Evolutionary conservation across 148 eudicot genomes (phyloP).

Genomic region (Chenopodium album): DNA sequence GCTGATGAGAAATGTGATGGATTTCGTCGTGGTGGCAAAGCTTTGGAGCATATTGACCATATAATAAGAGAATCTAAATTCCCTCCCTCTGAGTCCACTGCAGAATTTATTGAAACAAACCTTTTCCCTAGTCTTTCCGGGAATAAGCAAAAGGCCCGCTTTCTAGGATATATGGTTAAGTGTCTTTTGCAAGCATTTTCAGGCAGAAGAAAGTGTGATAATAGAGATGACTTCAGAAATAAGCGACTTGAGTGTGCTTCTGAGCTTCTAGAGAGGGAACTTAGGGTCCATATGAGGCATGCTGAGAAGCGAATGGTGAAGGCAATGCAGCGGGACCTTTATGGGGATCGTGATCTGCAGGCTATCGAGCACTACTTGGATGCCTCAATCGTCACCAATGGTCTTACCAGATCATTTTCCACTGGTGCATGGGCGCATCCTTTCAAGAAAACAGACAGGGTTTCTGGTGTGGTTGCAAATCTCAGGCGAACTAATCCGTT

Average conservation of each 20-base stretch:
- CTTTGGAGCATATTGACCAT: constrained; percentile 45
- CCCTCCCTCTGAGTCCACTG: constrained; percentile 67
- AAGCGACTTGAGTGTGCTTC: constrained; percentile 82
- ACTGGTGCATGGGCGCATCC: constrained; percentile 90
- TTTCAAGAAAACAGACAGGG: constrained; percentile 65
- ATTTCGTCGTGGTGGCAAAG: constrained; percentile 48
- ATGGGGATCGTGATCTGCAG: constrained; percentile 59
- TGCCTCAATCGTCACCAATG: constrained; percentile 85
- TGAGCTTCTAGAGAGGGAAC: constrained; percentile 82
- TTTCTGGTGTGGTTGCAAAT: constrained; percentile 77
- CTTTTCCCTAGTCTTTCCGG: constrained; percentile 68
- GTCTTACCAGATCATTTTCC: constrained; percentile 87
- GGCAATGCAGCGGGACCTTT: constrained; percentile 83
- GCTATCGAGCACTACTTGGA: constrained; percentile 75
- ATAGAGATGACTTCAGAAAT: constrained; percentile 86
- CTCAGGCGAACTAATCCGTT: constrained; percentile 88
- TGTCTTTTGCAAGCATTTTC: constrained; percentile 65
- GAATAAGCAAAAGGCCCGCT: constrained; percentile 66
- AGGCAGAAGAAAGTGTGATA: constrained; percentile 78
- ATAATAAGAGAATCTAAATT: constrained; percentile 47
- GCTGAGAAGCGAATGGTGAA: constrained; percentile 93
- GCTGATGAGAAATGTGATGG: constrained; percentile 68
- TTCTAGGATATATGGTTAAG: constrained; percentile 86
- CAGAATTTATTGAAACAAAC: constrained; percentile 40
- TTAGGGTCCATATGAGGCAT: constrained; percentile 73